Evolutionary conservation across 352 stramenopile species (phyloP).

Genomic region (Phytophthora syringae): DNA sequence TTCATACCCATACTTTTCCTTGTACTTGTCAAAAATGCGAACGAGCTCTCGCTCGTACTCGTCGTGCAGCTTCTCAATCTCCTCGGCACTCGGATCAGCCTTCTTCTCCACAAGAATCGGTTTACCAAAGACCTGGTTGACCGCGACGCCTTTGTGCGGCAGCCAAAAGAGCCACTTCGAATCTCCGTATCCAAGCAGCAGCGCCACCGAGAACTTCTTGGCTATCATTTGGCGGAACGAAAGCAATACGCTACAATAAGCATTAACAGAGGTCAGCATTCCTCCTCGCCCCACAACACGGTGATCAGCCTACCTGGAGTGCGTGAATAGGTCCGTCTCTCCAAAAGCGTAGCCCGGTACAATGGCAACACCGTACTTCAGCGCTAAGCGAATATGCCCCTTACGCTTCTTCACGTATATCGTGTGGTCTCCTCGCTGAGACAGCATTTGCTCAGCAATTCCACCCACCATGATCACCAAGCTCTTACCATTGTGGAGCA

Average conservation of each 20-base stretch:
- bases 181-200: constrained; percentile 65
- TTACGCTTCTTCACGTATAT: constrained; percentile 87
- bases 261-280: not conserved
- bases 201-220: constrained; percentile 68
- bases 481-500: constrained; percentile 74
- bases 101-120: constrained; percentile 72
- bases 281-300: not conserved
- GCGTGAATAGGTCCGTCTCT: constrained; percentile 85
- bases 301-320: constrained; percentile 55
- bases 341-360: constrained; percentile 84
- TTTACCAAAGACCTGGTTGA: constrained; percentile 82
- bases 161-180: constrained; percentile 66
- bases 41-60: constrained; percentile 74
- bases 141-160: constrained; percentile 57
- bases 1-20: constrained; percentile 71
- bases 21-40: constrained; percentile 88
- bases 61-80: constrained; percentile 73
- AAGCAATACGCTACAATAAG: constrained; percentile 57
- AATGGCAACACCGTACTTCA: constrained; percentile 79
- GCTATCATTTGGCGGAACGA: constrained; percentile 75
- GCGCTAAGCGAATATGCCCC: constrained; percentile 77
- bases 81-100: constrained; percentile 58
- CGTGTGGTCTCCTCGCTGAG: constrained; percentile 68
- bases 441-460: constrained; percentile 87
- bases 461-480: constrained; percentile 83